These are phyloP conservation scores for Pseudonitzschia multistriata DNA, from an alignment of 108 stramenopile genomes.

Conservation along the genomic window DNA sequence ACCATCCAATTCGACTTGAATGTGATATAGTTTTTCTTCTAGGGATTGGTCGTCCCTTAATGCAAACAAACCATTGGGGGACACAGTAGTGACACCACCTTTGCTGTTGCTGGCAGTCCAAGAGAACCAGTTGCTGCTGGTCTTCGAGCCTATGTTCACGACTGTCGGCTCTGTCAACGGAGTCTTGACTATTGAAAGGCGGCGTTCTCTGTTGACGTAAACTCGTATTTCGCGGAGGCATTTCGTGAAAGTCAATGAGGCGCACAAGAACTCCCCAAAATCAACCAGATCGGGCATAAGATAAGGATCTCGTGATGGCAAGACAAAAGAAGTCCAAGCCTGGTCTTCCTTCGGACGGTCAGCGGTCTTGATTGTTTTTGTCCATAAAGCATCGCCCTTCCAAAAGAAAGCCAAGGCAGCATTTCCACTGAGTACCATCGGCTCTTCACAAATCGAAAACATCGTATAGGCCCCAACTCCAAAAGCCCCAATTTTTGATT, in stretches of 20 bases:
- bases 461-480: slow-evolving; percentile 88
- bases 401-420: slow-evolving; percentile 75
- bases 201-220: slow-evolving; percentile 50
- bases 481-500: slow-evolving; percentile 64
- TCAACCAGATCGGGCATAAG: slow-evolving; percentile 59
- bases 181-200: slow-evolving; percentile 59
- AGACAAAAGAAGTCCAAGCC: slow-evolving; percentile 73
- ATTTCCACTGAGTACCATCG: slow-evolving; percentile 65
- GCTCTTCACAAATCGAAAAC: slow-evolving; percentile 84
- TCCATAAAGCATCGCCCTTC: slow-evolving; percentile 85
- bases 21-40: slow-evolving; percentile 39
- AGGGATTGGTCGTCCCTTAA: slow-evolving; percentile 45
- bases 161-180: slow-evolving; percentile 48
- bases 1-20: slow-evolving; percentile 47
- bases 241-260: slow-evolving; percentile 71
- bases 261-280: slow-evolving; percentile 74
- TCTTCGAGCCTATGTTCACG: slow-evolving; percentile 20
- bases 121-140: slow-evolving; percentile 37
- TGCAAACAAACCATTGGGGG: slow-evolving; percentile 57
- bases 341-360: slow-evolving; percentile 29
- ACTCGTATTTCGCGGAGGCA: slow-evolving; percentile 52
- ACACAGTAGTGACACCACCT: slow-evolving; percentile 54
- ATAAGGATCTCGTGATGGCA: slow-evolving; percentile 75
- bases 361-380: slow-evolving; percentile 37
- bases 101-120: slow-evolving; percentile 25